Conservation (phyloP, 129 eudicot species). For the Chrysanthemum seticuspe region DNA sequence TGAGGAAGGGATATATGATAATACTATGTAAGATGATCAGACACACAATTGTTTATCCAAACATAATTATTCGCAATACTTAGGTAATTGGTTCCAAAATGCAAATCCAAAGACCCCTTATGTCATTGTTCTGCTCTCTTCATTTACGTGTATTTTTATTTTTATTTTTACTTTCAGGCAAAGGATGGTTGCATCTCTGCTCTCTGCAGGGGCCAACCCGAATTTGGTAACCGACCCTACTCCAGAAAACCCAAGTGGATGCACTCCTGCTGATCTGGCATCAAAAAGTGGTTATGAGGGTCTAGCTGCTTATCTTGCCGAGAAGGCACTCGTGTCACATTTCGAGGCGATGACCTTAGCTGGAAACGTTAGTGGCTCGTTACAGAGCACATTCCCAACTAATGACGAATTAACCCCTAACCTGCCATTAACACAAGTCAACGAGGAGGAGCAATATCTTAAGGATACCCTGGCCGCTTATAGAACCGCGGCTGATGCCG, state of each 20-base stretch:
- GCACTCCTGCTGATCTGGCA: constrained; percentile 89
- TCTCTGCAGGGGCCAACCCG: constrained; percentile 92
- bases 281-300: constrained; percentile 77
- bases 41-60: too few relatives aligned
- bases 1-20: too few relatives aligned
- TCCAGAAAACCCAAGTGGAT: constrained; percentile 73
- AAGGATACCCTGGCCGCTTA: constrained; percentile 92
- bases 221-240: constrained; percentile 93
- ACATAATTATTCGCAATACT: neutral
- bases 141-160: neutral
- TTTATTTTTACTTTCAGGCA: constrained; percentile 46
- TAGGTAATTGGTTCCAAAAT: neutral
- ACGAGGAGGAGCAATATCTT: constrained; percentile 68
- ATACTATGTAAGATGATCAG: neutral
- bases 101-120: neutral
- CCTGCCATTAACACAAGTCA: constrained; percentile 29
- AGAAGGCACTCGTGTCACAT: constrained; percentile 82
- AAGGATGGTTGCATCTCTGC: constrained; percentile 94
- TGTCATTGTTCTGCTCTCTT: constrained; percentile 6
- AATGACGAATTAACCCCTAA: constrained; percentile 26
- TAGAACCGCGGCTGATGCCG: constrained; percentile 98
- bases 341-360: constrained; percentile 89
- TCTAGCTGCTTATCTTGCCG: constrained; percentile 89
- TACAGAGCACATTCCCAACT: constrained; percentile 46
- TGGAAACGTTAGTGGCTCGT: constrained; percentile 88